These are phyloP conservation scores for Ophiostoma sp. DNA, from an alignment of 2,329 filamentous ascomycete genomes.

Conservation along the genomic window DNA sequence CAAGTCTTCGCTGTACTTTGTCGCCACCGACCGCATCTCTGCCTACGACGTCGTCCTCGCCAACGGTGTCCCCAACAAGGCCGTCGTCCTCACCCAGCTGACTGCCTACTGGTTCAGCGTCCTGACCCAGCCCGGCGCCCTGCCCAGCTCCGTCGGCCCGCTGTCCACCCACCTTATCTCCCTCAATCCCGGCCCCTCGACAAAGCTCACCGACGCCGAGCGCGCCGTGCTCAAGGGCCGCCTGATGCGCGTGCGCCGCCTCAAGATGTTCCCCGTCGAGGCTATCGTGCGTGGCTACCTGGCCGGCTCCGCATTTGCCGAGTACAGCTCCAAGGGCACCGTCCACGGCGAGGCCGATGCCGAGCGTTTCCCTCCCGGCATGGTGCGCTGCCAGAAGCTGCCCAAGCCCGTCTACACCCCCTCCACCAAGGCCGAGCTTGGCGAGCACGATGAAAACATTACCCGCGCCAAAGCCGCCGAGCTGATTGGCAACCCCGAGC, in stretches of 20 bases:
- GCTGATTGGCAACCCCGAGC: constrained; percentile 58
- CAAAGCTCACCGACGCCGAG: constrained; percentile 40
- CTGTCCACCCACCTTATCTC: constrained; percentile 51
- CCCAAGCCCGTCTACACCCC: constrained; percentile 67
- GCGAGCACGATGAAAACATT: constrained; percentile 81
- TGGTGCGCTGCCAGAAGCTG: constrained; percentile 66
- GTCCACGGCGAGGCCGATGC: constrained; percentile 62
- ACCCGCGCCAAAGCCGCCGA: constrained; percentile 58
- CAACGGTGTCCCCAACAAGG: constrained; percentile 58
- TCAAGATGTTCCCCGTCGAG: constrained; percentile 72
- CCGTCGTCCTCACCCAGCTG: constrained; percentile 45
- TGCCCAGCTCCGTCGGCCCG: constrained; percentile 36
- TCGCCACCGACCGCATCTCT: constrained; percentile 71
- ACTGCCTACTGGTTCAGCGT: constrained; percentile 52
- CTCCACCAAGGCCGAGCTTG: constrained; percentile 76
- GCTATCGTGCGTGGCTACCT: constrained; percentile 88
- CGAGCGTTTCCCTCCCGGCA: constrained; percentile 47
- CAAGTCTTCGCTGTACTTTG: constrained; percentile 33
- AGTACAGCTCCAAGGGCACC: constrained; percentile 66
- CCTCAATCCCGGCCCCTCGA: constrained; percentile 37
- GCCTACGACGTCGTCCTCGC: constrained; percentile 89
- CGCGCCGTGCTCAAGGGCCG: constrained; percentile 54
- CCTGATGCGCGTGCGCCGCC: constrained; percentile 70
- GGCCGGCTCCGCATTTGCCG: constrained; percentile 76
- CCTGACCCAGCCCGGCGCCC: constrained; percentile 35